Conservation (phyloP, 2,329 filamentous ascomycete species). For the Claviceps sp. region DNA sequence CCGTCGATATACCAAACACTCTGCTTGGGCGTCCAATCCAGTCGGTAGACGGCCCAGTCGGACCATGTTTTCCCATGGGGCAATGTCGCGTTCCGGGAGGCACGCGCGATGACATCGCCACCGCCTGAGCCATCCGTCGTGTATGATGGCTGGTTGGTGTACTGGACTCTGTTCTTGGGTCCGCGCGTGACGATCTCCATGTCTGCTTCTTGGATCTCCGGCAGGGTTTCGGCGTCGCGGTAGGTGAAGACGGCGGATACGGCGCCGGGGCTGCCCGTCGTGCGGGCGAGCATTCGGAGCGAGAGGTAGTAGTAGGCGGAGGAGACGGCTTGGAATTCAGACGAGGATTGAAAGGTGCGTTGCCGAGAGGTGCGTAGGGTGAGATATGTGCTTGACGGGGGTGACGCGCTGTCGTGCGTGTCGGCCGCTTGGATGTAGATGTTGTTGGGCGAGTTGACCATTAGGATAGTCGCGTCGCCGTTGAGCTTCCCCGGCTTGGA, state of each 20-base stretch:
- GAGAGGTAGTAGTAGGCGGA: conserved; percentile 18
- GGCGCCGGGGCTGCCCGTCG: conserved; percentile 32
- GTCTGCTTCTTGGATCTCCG: conserved; percentile 23
- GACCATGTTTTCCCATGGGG: conserved; percentile 32
- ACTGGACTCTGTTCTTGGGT: conserved; percentile 31
- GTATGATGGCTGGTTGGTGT: conserved; percentile 47
- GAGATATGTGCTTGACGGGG: conserved; percentile 26
- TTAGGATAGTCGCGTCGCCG: conserved; percentile 16
- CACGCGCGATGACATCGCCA: conserved; percentile 30
- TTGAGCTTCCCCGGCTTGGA: neutral
- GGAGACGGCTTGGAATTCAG: conserved; percentile 30
- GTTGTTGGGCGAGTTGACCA: conserved; percentile 30
- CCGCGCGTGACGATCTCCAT: conserved; percentile 38
- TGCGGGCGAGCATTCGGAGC: conserved; percentile 37
- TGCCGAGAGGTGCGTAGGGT: conserved; percentile 34
- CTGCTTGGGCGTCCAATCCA: conserved; percentile 18
- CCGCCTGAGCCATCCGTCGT: conserved; percentile 9
- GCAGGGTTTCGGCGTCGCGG: conserved; percentile 21
- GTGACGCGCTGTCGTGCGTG: conserved; percentile 6
- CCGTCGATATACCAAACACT: conserved; percentile 45
- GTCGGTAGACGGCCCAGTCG: conserved; percentile 42
- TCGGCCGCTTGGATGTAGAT: conserved; percentile 28
- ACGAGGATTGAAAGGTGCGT: conserved; percentile 29
- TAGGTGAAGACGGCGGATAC: conserved; percentile 42
- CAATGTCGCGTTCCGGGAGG: conserved; percentile 34